Conservation (phyloP, 805 yeast species). For the Huiozyma naganishii region DNA sequence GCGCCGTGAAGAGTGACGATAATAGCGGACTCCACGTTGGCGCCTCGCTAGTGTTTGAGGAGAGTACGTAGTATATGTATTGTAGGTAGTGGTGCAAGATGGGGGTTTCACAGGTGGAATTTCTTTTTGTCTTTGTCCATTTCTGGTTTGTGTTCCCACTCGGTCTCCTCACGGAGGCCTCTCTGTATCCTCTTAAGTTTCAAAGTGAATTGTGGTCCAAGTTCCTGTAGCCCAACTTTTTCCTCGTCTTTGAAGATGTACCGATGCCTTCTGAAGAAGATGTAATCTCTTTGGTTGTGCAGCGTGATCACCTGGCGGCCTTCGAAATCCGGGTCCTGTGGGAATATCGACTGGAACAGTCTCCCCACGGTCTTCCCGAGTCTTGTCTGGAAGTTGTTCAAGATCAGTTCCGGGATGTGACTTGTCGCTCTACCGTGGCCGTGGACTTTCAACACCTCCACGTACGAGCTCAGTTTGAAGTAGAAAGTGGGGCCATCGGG, state of each 20-base stretch:
- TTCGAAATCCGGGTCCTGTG: constrained; percentile 84
- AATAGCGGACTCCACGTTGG: too few species aligned
- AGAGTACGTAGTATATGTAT: too few species aligned
- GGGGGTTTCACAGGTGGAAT: constrained; percentile 53
- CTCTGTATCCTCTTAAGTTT: constrained; percentile 79
- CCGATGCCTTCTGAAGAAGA: constrained; percentile 91
- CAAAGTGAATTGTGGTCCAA: constrained; percentile 94
- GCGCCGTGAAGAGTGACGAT: too few species aligned
- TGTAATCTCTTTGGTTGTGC: constrained; percentile 92
- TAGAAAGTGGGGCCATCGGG: constrained; percentile 95
- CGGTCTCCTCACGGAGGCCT: constrained; percentile 84
- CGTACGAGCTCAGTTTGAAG: constrained; percentile 70
- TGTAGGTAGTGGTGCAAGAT: not conserved
- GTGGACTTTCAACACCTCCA: constrained; percentile 59
- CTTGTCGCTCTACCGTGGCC: constrained; percentile 90
- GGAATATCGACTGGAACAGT: constrained; percentile 83
- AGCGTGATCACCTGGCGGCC: constrained; percentile 94
- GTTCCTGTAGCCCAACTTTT: constrained; percentile 86
- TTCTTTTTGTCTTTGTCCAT: constrained; percentile 95
- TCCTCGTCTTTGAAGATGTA: constrained; percentile 83
- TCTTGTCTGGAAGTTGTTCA: constrained; percentile 87
- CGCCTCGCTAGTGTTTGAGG: too few species aligned
- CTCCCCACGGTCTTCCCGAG: constrained; percentile 90
- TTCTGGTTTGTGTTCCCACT: constrained; percentile 93
- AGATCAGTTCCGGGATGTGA: constrained; percentile 83